Percentiles rank a stretch among this genome's conserved stretches.
These are phyloP conservation scores for Batkoa obscura DNA, from an alignment of 371 early-diverging fungal species.

Conservation along the genomic window DNA sequence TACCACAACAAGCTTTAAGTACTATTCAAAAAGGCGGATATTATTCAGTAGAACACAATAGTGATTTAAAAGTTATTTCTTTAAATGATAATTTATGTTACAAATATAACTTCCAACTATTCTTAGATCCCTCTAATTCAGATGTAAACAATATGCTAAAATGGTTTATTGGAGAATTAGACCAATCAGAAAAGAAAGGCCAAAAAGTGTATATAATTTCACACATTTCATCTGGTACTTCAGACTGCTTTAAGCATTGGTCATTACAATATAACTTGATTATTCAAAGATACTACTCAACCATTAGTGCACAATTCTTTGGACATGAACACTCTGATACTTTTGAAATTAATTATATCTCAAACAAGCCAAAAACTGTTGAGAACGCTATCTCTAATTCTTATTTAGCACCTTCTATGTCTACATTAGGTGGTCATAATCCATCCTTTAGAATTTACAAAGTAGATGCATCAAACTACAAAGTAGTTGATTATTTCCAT, in stretches of 20 bases:
- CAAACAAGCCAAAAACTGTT: neutral
- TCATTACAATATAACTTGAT: constrained; percentile 4
- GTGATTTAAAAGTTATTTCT: constrained; percentile 7
- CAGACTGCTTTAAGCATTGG: constrained; percentile 5
- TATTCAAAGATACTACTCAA: constrained; percentile 4
- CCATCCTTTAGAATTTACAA: constrained; percentile 9
- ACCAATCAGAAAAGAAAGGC: constrained; percentile 7
- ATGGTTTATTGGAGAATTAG: constrained; percentile 8
- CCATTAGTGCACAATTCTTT: constrained; percentile 10
- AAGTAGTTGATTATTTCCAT: constrained; percentile 7
- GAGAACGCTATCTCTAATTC: constrained; percentile 3
- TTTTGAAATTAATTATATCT: constrained; percentile 7
- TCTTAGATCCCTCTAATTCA: neutral
- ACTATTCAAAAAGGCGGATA: constrained; percentile 6
- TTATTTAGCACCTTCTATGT: constrained; percentile 9
- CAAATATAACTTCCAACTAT: neutral
- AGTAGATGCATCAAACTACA: constrained; percentile 5
- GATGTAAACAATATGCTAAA: constrained; percentile 9
- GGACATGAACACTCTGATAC: constrained; percentile 10
- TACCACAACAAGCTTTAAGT: neutral
- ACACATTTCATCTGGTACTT: constrained; percentile 1
- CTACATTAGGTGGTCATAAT: constrained; percentile 8
- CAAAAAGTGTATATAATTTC: constrained; percentile 7
- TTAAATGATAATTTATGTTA: constrained; percentile 9
- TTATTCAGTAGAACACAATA: constrained; percentile 7